Evolutionary conservation across 129 eudicot genomes (phyloP).

Genomic region (Flaveria robusta): DNA sequence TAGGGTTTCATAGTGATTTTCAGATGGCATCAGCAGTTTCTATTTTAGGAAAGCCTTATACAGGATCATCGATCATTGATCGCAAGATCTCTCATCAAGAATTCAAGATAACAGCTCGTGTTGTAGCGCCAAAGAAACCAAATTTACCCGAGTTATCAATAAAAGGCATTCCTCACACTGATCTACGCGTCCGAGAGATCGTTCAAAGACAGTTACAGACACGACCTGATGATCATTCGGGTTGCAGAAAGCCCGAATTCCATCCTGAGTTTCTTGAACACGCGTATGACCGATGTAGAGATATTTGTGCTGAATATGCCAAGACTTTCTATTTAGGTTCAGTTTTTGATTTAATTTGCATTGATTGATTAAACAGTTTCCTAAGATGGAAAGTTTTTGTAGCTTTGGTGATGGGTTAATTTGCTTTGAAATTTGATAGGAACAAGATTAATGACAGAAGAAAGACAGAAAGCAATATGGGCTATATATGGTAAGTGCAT

Average conservation of each 20-base stretch:
- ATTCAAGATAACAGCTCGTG: slow-evolving; percentile 28
- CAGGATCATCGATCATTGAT: slow-evolving; percentile 30
- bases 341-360: background rate
- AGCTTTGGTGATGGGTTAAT: slow-evolving; percentile 5
- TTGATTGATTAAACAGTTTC: background rate
- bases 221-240: slow-evolving; percentile 6
- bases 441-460: slow-evolving; percentile 82
- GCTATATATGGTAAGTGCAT: slow-evolving; percentile 75
- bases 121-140: slow-evolving; percentile 52
- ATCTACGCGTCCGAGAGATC: slow-evolving; percentile 52
- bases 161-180: slow-evolving; percentile 52
- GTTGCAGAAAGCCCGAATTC: slow-evolving; percentile 40
- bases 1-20: slow-evolving; percentile 14
- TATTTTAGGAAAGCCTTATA: slow-evolving; percentile 35
- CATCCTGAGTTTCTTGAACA: slow-evolving; percentile 67
- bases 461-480: slow-evolving; percentile 88
- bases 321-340: slow-evolving; percentile 88
- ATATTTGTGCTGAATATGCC: slow-evolving; percentile 84
- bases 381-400: background rate
- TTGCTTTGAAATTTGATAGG: slow-evolving; percentile 46
- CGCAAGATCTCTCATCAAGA: slow-evolving; percentile 26
- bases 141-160: slow-evolving; percentile 45
- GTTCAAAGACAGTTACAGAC: slow-evolving; percentile 54
- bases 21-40: slow-evolving; percentile 53
- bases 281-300: slow-evolving; percentile 68